phyloP scores from a whole-genome alignment of 169 alveolate genomes.

The Plasmodium knowlesi region DNA sequence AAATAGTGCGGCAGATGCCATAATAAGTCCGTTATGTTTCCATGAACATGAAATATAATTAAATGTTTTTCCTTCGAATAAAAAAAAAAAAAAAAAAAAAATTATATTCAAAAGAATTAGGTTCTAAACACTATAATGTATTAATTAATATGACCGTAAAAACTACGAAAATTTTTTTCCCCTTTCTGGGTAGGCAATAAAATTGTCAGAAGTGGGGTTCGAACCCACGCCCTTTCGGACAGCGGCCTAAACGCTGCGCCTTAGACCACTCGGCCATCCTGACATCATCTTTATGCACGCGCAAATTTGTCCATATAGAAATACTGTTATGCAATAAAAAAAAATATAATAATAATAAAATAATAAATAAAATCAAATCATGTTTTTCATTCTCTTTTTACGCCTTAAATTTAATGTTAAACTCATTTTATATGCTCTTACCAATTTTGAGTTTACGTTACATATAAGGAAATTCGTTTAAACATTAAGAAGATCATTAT shows the following conservation, averaged over 20 bases:
- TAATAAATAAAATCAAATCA: no score
- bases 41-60: not conserved
- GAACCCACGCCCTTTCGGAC: slow-evolving; percentile 99
- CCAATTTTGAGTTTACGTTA: not conserved
- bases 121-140: not conserved
- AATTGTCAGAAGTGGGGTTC: slow-evolving; percentile 96
- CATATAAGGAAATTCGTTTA: not conserved
- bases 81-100: slow-evolving; percentile 7
- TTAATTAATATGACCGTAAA: not conserved
- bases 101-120: not conserved
- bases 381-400: not conserved
- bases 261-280: slow-evolving; percentile 99
- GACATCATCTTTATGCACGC: slow-evolving; percentile 25
- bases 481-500: not conserved
- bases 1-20: not conserved
- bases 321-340: not conserved
- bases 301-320: not conserved
- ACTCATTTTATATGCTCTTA: not conserved
- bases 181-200: not conserved
- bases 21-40: not conserved
- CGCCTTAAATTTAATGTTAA: not conserved
- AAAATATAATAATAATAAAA: not conserved
- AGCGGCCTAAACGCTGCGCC: slow-evolving; percentile 99
- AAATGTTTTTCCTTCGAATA: not conserved
- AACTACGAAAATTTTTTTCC: not conserved